These are phyloP conservation scores for Tylopilus subfusipes DNA, from an alignment of 768 basidiomycete species.

Conservation along the genomic window DNA sequence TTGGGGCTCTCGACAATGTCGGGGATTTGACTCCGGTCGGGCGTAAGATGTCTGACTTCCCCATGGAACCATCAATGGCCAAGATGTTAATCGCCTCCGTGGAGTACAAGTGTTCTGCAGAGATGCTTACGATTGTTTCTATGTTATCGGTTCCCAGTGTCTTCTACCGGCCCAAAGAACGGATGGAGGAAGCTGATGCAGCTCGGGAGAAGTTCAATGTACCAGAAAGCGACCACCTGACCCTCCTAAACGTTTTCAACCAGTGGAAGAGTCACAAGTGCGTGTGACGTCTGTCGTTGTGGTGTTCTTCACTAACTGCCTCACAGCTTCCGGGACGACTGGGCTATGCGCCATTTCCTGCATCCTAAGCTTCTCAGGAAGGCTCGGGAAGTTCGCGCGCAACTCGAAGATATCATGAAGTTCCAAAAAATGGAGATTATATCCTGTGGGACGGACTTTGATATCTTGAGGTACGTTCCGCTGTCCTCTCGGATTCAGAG, in stretches of 20 bases:
- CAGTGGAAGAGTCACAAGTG: conserved; percentile 98
- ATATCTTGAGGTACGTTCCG: conserved; percentile 63
- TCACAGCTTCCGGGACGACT: conserved; percentile 83
- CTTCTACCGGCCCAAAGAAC: conserved; percentile 95
- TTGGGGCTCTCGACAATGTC: conserved; percentile 94
- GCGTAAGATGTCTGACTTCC: conserved; percentile 98
- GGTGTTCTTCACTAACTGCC: conserved; percentile 1
- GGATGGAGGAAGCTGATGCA: conserved; percentile 97
- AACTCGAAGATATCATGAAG: conserved; percentile 99
- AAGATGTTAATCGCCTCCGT: conserved; percentile 95
- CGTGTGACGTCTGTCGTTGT: conserved; percentile 23
- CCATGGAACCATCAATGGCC: conserved; percentile 98
- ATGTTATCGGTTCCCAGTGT: conserved; percentile 99
- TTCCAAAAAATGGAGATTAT: conserved; percentile 95
- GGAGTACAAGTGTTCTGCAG: conserved; percentile 87
- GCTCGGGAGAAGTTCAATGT: conserved; percentile 98
- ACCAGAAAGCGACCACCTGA: conserved; percentile 96
- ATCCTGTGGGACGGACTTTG: conserved; percentile 93
- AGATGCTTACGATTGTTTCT: conserved; percentile 98
- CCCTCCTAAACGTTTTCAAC: conserved; percentile 91
- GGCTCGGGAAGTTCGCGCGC: conserved; percentile 89
- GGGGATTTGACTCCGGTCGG: conserved; percentile 93
- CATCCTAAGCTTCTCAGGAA: conserved; percentile 96
- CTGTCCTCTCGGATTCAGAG: neutral
- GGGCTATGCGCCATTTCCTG: conserved; percentile 92